A percentile compares a stretch with the other conserved stretches of the same genome.
Evolutionary conservation across 2,329 filamentous ascomycete species (phyloP).

Genomic region (Ophiosphaerella narmari): DNA sequence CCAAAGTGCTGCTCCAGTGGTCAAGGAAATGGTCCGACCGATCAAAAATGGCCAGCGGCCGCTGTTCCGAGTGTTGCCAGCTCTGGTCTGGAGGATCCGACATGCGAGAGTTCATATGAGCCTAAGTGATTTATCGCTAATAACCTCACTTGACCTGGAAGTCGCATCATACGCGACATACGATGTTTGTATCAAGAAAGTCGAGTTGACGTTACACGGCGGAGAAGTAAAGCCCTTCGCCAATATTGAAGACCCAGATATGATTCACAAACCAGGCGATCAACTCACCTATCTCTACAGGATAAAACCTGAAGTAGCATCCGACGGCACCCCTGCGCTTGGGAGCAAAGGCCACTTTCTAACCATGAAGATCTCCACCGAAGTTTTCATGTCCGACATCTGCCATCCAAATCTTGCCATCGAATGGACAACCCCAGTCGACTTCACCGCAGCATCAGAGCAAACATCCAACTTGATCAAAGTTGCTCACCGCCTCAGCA

Average conservation of each 20-base stretch:
- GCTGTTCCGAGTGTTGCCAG: constrained; percentile 67
- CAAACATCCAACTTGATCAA: constrained; percentile 48
- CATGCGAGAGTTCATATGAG: constrained; percentile 70
- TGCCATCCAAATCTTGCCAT: constrained; percentile 68
- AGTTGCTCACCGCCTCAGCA: constrained; percentile 37
- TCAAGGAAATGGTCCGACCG: constrained; percentile 65
- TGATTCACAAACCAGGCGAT: constrained; percentile 71
- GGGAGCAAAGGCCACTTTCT: constrained; percentile 48
- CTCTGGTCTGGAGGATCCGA: constrained; percentile 72
- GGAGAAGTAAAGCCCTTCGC: constrained; percentile 61
- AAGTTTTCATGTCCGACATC: constrained; percentile 59
- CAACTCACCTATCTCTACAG: constrained; percentile 77
- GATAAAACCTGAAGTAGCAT: constrained; percentile 51
- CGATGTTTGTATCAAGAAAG: constrained; percentile 64
- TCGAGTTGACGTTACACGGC: constrained; percentile 62
- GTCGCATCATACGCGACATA: constrained; percentile 72
- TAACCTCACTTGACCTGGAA: constrained; percentile 75
- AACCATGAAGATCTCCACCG: constrained; percentile 65
- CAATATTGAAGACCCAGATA: constrained; percentile 55
- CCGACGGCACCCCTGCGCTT: constrained; percentile 56
- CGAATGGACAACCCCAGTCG: constrained; percentile 70
- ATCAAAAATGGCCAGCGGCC: constrained; percentile 68
- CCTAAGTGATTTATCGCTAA: constrained; percentile 56
- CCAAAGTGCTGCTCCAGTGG: constrained; percentile 65
- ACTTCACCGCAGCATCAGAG: constrained; percentile 60